Evolutionary conservation across 257 asterid genomes (phyloP), one percentile per base, ranked within the genome.

Genomic region (Solanum virginianum): DNA sequence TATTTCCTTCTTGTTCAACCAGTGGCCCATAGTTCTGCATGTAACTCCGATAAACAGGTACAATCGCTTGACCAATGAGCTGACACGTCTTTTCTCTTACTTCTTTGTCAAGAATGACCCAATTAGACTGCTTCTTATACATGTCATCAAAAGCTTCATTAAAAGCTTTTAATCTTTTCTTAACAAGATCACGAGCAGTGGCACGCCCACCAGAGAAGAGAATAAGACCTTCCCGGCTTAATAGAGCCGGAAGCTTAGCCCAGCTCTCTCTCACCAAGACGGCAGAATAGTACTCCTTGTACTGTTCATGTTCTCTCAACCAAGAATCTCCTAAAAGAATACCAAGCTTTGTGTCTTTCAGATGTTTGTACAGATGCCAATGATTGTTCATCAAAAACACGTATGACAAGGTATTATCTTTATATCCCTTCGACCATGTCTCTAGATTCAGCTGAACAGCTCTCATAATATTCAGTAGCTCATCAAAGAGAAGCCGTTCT

Each of bases 11-110:
- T 80, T 96, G 98, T 82, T 96, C 99, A 57, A 96, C 98, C 89
- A 96, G 82, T 5, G 98, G 96, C 24, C 98, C 97, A 16, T 96
- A 96, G 83, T 96, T 94, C 88, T 94, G 98, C 97, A 96, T 92
- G 91, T 93, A 96, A 92, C 98, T 94, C 12, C 98, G 94, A 26
- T 94, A 96, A 45, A 96, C 97, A 14, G 99, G 99, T 59, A 96
- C 98, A 9, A 93, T 86, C 2, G 97, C 89, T 88, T 96, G 97
- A 36, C 88, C 89, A 59, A 92, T 90, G 47, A 85, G 90, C 87
- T 91, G 96, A 47, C 91, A 56, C 5, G 90, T 87, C 91, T 90
- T 93, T 85, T 92, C 96, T 82, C 95, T 87, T 56, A 94, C 53
- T 66, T 92, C 99, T 60, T 89, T 92, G 86, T 96, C 99, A 45